Base-by-base conservation (phyloP, 352 stramenopile genomes). In the Elongisporangium senticosum region DNA sequence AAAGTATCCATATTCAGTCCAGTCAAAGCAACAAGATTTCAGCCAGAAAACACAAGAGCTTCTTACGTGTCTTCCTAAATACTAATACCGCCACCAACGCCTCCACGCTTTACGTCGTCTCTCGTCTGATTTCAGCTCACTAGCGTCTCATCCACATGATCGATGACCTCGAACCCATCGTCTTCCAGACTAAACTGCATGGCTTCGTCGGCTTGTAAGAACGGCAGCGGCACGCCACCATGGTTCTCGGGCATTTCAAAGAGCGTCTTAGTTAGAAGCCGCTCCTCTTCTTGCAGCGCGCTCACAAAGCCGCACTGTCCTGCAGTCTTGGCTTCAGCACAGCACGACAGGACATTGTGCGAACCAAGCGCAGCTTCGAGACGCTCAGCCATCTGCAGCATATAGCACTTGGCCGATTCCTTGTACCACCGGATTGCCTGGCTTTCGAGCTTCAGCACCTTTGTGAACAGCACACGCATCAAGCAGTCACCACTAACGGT, bases 181-280 rank as follows among this genome's bases (percentile, higher is more conserved):
- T 91, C 77, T 39, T 92, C 85, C 19, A 94, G 68, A 72, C 72
- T 78, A 63, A 91, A 93, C 40, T 89, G 73, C 53, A 78, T 86
- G 47, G 75, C 71, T 49, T 89, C 77, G 57, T 91, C 78, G 43
- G 79, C 83, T 49, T 86, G 64, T 15, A 92, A 68, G 56, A 94
- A 93, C 57, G 58, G 75, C 5, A 77, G 50, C 15, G 85, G 83
- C 40, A 91, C 79, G 40, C 85, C 85, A 17, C 85, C 85, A 39
- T 89, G 72, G 71, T 89, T 91, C 4, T 72, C 73, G 2, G 82
- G 77, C 77, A 91, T 88, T 33, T 69, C 69, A 51, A 88, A 94
- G 1, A 94, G 63, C 54, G 74, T 72, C 28, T 71, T 76, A 33
- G 61, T 83, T 21, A 94, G 58, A 14, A 62, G 58, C 5, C 62